phyloP scores from a whole-genome alignment of 2,329 filamentous ascomycete genomes.

The Cordyceps militaris region DNA sequence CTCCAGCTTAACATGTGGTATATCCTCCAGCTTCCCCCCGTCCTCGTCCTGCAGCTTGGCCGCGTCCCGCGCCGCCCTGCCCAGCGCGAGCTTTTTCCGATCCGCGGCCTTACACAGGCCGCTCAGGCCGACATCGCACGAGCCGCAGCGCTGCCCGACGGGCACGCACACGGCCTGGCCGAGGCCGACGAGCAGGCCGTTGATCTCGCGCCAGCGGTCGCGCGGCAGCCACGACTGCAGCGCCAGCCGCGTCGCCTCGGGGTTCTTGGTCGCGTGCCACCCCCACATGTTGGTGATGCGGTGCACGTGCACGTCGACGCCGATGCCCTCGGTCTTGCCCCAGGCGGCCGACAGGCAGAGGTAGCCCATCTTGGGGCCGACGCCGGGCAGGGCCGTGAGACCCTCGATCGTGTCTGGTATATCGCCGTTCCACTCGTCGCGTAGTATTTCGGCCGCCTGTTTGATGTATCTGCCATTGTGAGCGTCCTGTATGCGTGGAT shows the following conservation, averaged over 20 bases:
- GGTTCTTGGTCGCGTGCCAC: slow-evolving; percentile 75
- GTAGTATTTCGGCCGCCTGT: slow-evolving; percentile 63
- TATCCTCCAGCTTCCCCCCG: slow-evolving; percentile 19
- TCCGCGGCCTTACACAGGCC: slow-evolving; percentile 73
- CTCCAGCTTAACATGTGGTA: slow-evolving; percentile 17
- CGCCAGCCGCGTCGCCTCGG: slow-evolving; percentile 71
- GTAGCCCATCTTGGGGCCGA: slow-evolving; percentile 93
- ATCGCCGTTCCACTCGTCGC: slow-evolving; percentile 63
- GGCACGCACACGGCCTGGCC: slow-evolving; percentile 83
- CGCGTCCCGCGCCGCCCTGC: neutral
- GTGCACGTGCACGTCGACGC: slow-evolving; percentile 92
- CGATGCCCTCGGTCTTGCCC: slow-evolving; percentile 64
- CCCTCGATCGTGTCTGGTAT: slow-evolving; percentile 74
- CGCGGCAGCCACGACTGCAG: slow-evolving; percentile 77
- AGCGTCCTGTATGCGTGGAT: neutral
- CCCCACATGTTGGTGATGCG: slow-evolving; percentile 92
- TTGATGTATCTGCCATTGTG: slow-evolving; percentile 52
- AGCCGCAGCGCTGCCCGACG: slow-evolving; percentile 71
- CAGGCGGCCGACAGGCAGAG: slow-evolving; percentile 72
- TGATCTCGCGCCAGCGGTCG: slow-evolving; percentile 88
- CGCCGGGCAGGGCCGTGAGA: slow-evolving; percentile 71
- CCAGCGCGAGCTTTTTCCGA: slow-evolving; percentile 47
- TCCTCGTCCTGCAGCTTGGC: slow-evolving; percentile 19
- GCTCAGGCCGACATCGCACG: slow-evolving; percentile 70
- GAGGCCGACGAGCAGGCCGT: slow-evolving; percentile 78